phyloP scores from a whole-genome alignment of 805 yeast species.

The Komagataella mondaviorum region DNA sequence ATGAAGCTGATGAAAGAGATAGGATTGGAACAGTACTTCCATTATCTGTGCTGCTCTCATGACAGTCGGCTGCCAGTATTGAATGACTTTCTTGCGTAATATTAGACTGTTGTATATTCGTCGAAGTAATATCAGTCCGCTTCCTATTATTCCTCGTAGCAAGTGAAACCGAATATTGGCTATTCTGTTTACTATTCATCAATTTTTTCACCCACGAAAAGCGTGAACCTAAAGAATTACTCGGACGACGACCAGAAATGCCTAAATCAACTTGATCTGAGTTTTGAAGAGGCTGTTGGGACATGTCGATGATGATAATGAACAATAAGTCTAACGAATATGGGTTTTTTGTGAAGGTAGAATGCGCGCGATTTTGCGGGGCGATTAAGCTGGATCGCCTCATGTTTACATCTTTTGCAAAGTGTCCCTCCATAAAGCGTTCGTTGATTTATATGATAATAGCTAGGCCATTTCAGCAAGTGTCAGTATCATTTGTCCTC shows the following conservation, averaged over 20 bases:
- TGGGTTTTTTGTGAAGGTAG: not conserved
- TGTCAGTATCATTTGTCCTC: too few species aligned
- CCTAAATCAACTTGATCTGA: not conserved
- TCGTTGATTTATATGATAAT: too few species aligned
- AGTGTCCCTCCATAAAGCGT: too few species aligned
- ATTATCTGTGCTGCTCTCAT: slow-evolving; percentile 15
- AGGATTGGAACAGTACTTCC: slow-evolving; percentile 34
- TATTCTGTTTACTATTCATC: slow-evolving; percentile 12
- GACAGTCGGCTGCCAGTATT: not conserved
- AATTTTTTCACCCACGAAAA: slow-evolving; percentile 21
- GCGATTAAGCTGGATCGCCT: not conserved
- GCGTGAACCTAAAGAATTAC: slow-evolving; percentile 4
- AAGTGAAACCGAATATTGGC: not conserved
- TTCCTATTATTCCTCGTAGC: not conserved
- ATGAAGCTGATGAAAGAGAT: slow-evolving; percentile 27
- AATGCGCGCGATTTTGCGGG: not conserved
- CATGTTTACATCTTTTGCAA: too few species aligned
- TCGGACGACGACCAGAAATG: not conserved
- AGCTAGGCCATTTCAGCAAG: too few species aligned
- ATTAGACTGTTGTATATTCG: not conserved
- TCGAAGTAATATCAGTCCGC: not conserved
- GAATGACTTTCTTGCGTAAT: slow-evolving; percentile 3
- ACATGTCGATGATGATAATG: not conserved
- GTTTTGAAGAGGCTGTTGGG: not conserved
- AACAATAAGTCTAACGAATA: not conserved